Conservation (phyloP, 2,329 filamentous ascomycete genomes). For the Fusarium udum region DNA sequence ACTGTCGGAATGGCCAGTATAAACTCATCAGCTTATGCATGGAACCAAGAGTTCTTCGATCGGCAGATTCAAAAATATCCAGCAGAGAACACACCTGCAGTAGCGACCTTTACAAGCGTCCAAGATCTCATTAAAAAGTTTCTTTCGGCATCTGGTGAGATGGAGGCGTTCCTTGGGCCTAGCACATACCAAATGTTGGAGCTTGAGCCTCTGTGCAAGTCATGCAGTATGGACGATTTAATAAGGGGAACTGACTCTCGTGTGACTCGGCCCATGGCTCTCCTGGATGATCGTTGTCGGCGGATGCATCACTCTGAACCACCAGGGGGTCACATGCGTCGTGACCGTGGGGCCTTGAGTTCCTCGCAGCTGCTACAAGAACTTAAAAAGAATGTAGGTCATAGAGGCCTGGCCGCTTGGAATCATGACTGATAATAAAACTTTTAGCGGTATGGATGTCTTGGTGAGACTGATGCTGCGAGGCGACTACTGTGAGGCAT, state of each 20-base stretch:
- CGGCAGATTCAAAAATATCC: background rate
- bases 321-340: background rate
- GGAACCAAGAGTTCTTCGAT: background rate
- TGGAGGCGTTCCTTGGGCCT: background rate
- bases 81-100: background rate
- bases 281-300: background rate
- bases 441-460: background rate
- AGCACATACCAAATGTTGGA: background rate
- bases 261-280: background rate
- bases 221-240: background rate
- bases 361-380: background rate
- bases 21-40: background rate
- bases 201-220: background rate
- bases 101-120: fast-evolving
- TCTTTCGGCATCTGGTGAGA: background rate
- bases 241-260: fast-evolving
- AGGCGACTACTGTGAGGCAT: background rate
- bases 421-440: fast-evolving
- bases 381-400: background rate
- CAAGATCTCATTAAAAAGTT: background rate
- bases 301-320: background rate
- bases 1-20: fast-evolving
- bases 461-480: background rate
- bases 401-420: fast-evolving
- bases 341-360: background rate